Conservation (phyloP, 2,329 filamentous ascomycete genomes). For the Coleophoma cylindrospora region DNA sequence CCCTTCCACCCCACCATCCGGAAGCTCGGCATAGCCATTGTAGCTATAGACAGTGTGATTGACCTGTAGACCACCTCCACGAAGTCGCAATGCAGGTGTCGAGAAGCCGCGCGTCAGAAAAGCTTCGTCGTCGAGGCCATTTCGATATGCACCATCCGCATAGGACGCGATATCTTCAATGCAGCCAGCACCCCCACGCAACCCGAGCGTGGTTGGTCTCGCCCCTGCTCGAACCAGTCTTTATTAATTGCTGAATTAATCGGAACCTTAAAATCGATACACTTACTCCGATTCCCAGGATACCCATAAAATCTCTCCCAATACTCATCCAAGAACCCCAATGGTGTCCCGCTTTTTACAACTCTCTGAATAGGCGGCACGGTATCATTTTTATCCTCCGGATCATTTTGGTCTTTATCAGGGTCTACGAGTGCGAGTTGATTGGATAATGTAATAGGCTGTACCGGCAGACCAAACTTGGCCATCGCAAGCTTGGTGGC, state of each 20-base stretch:
- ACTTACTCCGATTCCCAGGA: constrained; percentile 21
- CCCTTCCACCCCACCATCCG: neutral
- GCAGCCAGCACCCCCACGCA: neutral
- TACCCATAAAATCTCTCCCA: constrained; percentile 19
- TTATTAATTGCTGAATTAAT: neutral
- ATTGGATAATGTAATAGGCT: constrained; percentile 19
- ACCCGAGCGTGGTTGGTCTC: neutral
- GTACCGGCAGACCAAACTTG: constrained; percentile 24
- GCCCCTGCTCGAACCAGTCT: neutral
- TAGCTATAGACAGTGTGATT: neutral
- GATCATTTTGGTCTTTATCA: constrained; percentile 9
- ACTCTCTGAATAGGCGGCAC: constrained; percentile 13
- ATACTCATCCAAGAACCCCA: constrained; percentile 24
- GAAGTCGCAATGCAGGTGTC: neutral
- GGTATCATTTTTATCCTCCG: constrained; percentile 6
- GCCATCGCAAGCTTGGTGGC: constrained; percentile 25
- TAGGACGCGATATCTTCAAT: neutral
- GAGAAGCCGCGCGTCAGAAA: neutral
- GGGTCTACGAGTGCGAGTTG: constrained; percentile 2
- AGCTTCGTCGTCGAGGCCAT: neutral
- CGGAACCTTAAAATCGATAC: too few relatives aligned
- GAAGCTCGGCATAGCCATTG: neutral
- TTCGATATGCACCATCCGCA: neutral
- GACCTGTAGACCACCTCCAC: neutral
- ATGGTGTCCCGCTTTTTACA: constrained; percentile 17